phyloP scores from a whole-genome alignment of 2,329 filamentous ascomycete genomes.

The Cladosporium halotolerans region DNA sequence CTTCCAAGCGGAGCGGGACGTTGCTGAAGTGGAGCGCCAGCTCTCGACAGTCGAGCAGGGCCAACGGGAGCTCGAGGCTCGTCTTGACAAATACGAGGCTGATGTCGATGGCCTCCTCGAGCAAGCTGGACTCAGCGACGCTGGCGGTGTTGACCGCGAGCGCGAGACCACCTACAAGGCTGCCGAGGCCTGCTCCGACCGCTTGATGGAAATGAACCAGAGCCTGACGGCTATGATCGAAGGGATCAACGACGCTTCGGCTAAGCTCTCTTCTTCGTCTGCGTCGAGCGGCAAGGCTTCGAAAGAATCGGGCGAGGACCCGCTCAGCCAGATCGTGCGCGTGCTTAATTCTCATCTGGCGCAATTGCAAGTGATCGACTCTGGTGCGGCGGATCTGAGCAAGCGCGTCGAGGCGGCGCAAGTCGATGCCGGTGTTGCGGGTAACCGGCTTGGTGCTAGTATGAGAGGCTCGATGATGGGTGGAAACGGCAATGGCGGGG shows the following conservation, averaged over 20 bases:
- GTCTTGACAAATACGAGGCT: constrained; percentile 83
- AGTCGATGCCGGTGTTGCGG: constrained; percentile 52
- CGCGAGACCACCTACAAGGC: constrained; percentile 88
- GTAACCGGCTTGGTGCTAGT: constrained; percentile 4
- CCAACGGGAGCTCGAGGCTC: constrained; percentile 81
- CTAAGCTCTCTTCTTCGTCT: constrained; percentile 58
- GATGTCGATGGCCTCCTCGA: constrained; percentile 88
- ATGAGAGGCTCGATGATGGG: constrained; percentile 2
- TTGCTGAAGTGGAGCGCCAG: constrained; percentile 88
- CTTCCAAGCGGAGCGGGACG: constrained; percentile 88
- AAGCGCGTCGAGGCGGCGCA: constrained; percentile 77
- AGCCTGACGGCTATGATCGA: constrained; percentile 95
- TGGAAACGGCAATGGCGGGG: not conserved
- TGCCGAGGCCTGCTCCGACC: constrained; percentile 85
- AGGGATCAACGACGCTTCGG: constrained; percentile 92
- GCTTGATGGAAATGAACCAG: constrained; percentile 87
- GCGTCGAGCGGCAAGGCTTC: constrained; percentile 56
- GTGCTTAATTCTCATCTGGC: constrained; percentile 89
- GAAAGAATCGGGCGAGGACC: constrained; percentile 54
- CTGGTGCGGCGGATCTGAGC: constrained; percentile 72
- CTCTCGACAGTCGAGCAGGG: constrained; percentile 83
- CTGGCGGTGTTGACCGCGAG: constrained; percentile 82
- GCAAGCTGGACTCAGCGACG: constrained; percentile 53
- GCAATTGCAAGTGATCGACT: constrained; percentile 89
- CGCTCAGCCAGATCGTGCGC: constrained; percentile 91